phyloP scores from a whole-genome alignment of 306 rosid genomes.

The Citrullus colocynthis region DNA sequence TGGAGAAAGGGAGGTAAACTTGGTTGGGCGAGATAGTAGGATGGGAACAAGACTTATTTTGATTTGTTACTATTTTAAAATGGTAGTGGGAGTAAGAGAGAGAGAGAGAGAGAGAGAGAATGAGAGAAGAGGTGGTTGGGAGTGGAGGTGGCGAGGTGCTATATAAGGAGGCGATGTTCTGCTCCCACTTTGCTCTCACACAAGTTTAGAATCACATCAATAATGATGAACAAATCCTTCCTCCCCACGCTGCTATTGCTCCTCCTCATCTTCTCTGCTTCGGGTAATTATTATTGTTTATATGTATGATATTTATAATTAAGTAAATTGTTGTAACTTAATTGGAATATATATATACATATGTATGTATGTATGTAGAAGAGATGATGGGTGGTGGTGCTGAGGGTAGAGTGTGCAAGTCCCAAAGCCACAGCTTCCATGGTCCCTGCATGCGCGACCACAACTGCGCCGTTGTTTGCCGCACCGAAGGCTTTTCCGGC shows the following conservation, averaged over 20 bases:
- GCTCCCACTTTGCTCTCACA: background rate
- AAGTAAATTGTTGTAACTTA: too few species aligned
- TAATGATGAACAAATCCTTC: background rate
- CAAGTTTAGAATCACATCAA: too few species aligned
- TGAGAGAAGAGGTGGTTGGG: too few species aligned
- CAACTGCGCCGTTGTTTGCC: slow-evolving; percentile 40
- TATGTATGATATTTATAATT: background rate
- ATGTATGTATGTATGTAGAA: background rate
- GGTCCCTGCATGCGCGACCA: slow-evolving; percentile 23
- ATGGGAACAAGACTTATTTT: too few species aligned
- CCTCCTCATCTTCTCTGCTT: background rate
- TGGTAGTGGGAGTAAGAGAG: too few species aligned
- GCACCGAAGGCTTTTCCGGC: slow-evolving; percentile 35
- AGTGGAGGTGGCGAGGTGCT: too few species aligned
- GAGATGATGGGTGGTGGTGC: slow-evolving; percentile 18
- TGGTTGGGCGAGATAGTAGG: too few species aligned
- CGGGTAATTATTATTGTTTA: background rate
- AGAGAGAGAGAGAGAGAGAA: too few species aligned
- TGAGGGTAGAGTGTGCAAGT: slow-evolving; percentile 39
- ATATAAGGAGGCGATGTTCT: background rate
- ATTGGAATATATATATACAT: too few species aligned
- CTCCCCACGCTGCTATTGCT: background rate
- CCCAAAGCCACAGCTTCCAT: slow-evolving; percentile 30
- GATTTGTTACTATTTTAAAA: too few species aligned
- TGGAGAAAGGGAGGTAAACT: too few species aligned